Evolutionary conservation across 1,284 basidiomycete genomes (phyloP), one percentile per base, ranked within the genome.

Genomic region (Cystobasidiaceae sp.): DNA sequence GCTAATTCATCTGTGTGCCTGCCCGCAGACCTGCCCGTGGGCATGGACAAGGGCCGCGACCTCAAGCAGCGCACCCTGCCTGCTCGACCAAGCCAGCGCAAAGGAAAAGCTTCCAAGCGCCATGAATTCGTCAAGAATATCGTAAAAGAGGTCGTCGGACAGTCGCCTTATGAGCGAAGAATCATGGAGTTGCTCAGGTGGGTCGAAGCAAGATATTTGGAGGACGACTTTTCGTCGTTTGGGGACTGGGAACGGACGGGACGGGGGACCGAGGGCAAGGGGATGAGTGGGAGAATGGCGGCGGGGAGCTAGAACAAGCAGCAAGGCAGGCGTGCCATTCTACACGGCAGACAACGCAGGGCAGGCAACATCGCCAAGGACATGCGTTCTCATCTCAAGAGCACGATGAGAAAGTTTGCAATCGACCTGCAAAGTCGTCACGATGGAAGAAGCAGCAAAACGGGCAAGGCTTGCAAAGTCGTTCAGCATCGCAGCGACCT

Each of bases 141-240:
- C 70, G 83, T 97, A 75, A 86, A 93, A 74, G 93, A 97, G 83
- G 77, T 80, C 27, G 91, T 87, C 77, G 96, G 96, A 70, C 98
- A 97, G 82, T 91, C 93, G 50, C 90, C 96, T 50, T 99, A 99
- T 80, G 96, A 99, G 85, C 85, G 93, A 77, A 87, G 96, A 73
- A 93, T 98, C 67, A 87, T 99, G 90, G 96, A 99, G 82, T 80
- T 99, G 84, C 57, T 54, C 41, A 46, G 37, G 56, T 56, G 32
- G 15, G 46, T 48, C 17, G 23, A 25, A 21, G 19, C 54, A 34
- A 23, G 39, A 45, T 32, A 8, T 19, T 25, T n/a, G 32, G 19
- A 23, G 23, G 7, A 3, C 11, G 15, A 44, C 21, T 21, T 43
- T 19, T 51, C 13, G 15, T 13, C n/a, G 19, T 9, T 28, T 4